Conservation (phyloP, 2,329 filamentous ascomycete species). For the Pseudogymnoascus sp. region DNA sequence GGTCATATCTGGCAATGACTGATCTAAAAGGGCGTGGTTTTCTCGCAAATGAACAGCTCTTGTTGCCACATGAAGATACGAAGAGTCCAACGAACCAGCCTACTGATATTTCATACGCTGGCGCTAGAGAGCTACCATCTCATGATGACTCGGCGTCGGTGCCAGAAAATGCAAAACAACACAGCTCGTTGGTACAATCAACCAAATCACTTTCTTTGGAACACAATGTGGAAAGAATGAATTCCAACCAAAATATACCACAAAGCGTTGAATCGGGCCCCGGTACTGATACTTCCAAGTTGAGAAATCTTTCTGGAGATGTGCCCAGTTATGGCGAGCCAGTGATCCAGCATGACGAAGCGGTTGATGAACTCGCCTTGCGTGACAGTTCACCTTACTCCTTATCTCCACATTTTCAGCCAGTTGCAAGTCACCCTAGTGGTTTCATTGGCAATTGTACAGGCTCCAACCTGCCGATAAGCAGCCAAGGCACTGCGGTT, state of each 20-base stretch:
- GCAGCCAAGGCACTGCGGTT: neutral
- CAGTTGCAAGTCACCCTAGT: neutral
- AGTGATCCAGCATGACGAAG: neutral
- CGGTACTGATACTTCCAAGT: neutral
- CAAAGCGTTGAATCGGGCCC: neutral
- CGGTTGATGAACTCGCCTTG: neutral
- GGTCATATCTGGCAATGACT: constrained; percentile 10
- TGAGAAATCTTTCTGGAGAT: neutral
- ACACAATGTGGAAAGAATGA: neutral
- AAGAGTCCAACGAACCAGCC: neutral
- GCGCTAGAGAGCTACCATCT: neutral
- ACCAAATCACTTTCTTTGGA: neutral
- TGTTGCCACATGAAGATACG: neutral
- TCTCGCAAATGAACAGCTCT: neutral
- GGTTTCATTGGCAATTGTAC: neutral
- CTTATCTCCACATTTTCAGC: neutral
- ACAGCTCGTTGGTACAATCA: neutral
- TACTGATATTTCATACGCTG: constrained; percentile 3
- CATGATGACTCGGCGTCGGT: neutral
- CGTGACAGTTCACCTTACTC: neutral
- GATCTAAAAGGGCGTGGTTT: constrained; percentile 4
- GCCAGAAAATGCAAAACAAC: neutral
- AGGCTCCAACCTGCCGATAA: neutral
- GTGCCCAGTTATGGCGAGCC: neutral
- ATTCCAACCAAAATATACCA: neutral